Conservation (phyloP, 108 stramenopile species). For the Chaetoceros muelleri region DNA sequence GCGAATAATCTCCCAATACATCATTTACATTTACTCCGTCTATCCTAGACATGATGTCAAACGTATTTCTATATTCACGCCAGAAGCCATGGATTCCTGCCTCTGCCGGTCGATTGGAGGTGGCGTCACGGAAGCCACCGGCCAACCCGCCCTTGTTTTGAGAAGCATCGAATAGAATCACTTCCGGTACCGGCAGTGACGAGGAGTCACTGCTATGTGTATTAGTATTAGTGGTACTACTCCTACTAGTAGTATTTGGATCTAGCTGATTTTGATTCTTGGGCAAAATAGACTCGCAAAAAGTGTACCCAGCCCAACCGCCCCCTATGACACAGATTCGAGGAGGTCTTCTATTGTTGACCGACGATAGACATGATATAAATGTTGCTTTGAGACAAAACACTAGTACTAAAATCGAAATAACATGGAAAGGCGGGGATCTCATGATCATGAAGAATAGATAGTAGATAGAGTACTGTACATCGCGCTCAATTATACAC, state of each 20-base stretch:
- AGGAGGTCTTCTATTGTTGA: too few relatives aligned
- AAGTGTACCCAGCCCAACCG: conserved; percentile 75
- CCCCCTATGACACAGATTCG: conserved; percentile 57
- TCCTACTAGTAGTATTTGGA: too few relatives aligned
- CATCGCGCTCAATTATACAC: too few relatives aligned
- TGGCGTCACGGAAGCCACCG: conserved; percentile 41
- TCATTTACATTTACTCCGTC: conserved; percentile 50
- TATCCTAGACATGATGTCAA: conserved; percentile 50
- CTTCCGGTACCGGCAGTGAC: conserved; percentile 16
- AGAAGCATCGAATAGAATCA: conserved; percentile 59
- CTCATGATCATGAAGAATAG: too few relatives aligned
- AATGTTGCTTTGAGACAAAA: too few relatives aligned
- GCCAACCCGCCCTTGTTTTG: conserved; percentile 54
- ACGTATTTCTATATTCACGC: conserved; percentile 78
- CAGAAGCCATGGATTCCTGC: conserved; percentile 85
- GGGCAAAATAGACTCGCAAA: conserved; percentile 18
- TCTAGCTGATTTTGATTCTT: too few relatives aligned
- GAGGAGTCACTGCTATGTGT: background rate
- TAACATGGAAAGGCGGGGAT: too few relatives aligned
- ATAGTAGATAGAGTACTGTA: too few relatives aligned
- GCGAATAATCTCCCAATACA: conserved; percentile 54
- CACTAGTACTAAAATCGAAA: too few relatives aligned
- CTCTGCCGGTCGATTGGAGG: conserved; percentile 50
- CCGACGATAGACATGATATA: too few relatives aligned
- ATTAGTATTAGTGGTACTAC: conserved; percentile 35